These are phyloP conservation scores for Phytophthora litchii DNA, from an alignment of 352 stramenopile species.

Conservation along the genomic window DNA sequence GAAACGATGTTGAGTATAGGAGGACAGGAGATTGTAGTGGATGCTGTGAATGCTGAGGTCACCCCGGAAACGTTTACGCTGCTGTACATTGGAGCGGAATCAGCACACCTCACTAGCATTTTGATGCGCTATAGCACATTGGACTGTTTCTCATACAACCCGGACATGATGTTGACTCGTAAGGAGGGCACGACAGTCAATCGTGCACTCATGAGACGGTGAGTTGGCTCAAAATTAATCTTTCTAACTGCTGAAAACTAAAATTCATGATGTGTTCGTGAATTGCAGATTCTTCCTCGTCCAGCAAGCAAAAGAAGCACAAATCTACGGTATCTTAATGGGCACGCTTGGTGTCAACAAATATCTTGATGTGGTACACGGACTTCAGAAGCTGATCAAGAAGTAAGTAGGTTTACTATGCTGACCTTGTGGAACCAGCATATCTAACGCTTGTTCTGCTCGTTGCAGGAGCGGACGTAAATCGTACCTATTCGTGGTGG, in stretches of 20 bases:
- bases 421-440: not conserved
- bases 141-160: slow-evolving; percentile 79
- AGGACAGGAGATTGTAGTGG: slow-evolving; percentile 60
- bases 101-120: slow-evolving; percentile 82
- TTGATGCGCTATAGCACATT: slow-evolving; percentile 76
- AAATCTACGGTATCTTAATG: slow-evolving; percentile 97
- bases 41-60: slow-evolving; percentile 34
- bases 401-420: slow-evolving; percentile 43
- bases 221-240: slow-evolving; percentile 4
- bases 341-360: slow-evolving; percentile 93
- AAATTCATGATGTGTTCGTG: slow-evolving; percentile 4
- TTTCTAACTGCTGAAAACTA: slow-evolving; percentile 3
- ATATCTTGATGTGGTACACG: slow-evolving; percentile 92
- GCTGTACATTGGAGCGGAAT: slow-evolving; percentile 81
- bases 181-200: slow-evolving; percentile 73
- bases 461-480: slow-evolving; percentile 88
- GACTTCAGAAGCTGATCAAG: slow-evolving; percentile 88
- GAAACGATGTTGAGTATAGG: slow-evolving; percentile 52
- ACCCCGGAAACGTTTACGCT: slow-evolving; percentile 49
- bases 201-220: slow-evolving; percentile 71
- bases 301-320: slow-evolving; percentile 93
- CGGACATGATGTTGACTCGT: slow-evolving; percentile 42
- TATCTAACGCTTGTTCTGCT: slow-evolving; percentile 9
- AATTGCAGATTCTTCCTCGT: slow-evolving; percentile 75
- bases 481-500: slow-evolving; percentile 97